Evolutionary conservation across 179 eudicot genomes (phyloP).

Genomic region (Patellifolia procumbens): DNA sequence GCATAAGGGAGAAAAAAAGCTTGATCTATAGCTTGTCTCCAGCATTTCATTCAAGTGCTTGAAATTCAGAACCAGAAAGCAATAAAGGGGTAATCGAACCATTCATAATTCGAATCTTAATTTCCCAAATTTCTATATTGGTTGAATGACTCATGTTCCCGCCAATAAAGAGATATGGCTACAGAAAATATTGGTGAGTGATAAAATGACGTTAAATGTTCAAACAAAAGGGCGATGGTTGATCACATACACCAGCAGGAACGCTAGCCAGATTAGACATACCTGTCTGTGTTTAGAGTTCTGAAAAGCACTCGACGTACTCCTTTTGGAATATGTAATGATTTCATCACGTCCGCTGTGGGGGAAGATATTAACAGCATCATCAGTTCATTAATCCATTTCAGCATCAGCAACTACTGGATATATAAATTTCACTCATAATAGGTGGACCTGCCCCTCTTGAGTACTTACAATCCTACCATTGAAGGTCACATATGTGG

Average conservation of each 20-base stretch:
- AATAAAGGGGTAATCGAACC: neutral
- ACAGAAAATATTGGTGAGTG: neutral
- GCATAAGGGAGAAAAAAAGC: neutral
- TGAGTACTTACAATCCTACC: neutral
- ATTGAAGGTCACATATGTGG: neutral
- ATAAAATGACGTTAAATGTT: too few species aligned
- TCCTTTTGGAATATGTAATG: slow-evolving; percentile 79
- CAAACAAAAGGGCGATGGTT: neutral
- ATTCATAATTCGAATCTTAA: neutral
- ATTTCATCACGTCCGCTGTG: slow-evolving; percentile 82
- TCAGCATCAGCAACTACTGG: too few species aligned
- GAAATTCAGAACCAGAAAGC: neutral
- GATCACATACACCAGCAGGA: slow-evolving; percentile 11
- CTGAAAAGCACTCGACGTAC: slow-evolving; percentile 92
- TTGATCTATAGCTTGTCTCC: neutral
- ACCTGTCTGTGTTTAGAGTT: slow-evolving; percentile 91
- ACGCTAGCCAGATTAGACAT: slow-evolving; percentile 4
- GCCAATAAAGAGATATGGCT: neutral
- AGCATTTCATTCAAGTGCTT: neutral
- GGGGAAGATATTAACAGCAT: neutral
- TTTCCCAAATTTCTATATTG: neutral
- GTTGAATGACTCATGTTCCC: neutral
- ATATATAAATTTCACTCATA: neutral
- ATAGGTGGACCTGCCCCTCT: neutral
- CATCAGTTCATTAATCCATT: slow-evolving; percentile 6